These are phyloP conservation scores for Ustilago lituana DNA, from an alignment of 1,284 basidiomycete genomes.

Conservation along the genomic window DNA sequence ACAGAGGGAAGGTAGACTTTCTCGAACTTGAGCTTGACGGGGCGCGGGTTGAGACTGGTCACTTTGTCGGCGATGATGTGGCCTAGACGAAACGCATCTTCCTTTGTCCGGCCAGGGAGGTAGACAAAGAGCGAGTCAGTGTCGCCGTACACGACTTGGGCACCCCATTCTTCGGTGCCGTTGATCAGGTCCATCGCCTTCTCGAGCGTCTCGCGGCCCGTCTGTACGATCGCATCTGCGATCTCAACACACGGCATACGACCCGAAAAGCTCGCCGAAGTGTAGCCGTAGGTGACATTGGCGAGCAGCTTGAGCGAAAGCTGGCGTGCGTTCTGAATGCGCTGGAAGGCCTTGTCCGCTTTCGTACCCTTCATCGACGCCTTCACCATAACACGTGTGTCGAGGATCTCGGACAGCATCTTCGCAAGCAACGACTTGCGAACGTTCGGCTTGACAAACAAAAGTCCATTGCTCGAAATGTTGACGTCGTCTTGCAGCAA, in stretches of 20 bases:
- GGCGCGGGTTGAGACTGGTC: constrained; percentile 85
- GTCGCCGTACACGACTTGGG: constrained; percentile 95
- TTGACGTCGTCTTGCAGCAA: constrained; percentile 33
- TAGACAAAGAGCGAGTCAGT: constrained; percentile 95
- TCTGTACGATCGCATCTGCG: constrained; percentile 96
- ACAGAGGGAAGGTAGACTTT: constrained; percentile 96
- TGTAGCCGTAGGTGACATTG: constrained; percentile 81
- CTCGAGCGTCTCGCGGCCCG: constrained; percentile 91
- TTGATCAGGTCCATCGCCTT: constrained; percentile 90
- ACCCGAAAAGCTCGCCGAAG: constrained; percentile 89
- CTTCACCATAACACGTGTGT: constrained; percentile 98
- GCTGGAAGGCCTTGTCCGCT: constrained; percentile 73
- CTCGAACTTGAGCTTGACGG: constrained; percentile 95
- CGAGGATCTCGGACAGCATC: constrained; percentile 91
- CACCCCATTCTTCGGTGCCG: constrained; percentile 76
- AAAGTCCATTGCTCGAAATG: constrained; percentile 81
- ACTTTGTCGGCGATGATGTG: constrained; percentile 88
- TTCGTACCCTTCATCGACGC: constrained; percentile 86
- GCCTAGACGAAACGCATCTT: constrained; percentile 91
- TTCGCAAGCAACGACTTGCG: constrained; percentile 85
- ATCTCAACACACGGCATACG: constrained; percentile 98
- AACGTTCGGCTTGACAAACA: constrained; percentile 87
- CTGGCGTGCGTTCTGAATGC: constrained; percentile 63
- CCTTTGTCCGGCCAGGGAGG: constrained; percentile 85
- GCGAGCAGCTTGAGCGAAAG: constrained; percentile 64